Evolutionary conservation across 805 yeast genomes (phyloP), one percentile per base, ranked within the genome.

Genomic region (Hagleromyces aurorensis): DNA sequence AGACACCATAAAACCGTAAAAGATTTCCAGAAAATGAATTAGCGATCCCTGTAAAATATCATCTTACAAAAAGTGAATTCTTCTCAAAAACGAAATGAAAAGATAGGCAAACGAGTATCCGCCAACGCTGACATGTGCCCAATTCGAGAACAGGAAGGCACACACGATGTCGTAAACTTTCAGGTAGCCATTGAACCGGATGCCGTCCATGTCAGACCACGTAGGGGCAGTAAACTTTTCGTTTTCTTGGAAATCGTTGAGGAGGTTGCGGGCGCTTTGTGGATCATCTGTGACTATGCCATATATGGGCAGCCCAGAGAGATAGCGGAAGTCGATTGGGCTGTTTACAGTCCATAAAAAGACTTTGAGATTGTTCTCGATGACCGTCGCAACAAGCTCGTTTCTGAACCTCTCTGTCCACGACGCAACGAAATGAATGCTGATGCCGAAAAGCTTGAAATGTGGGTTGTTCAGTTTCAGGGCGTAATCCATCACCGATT

Each of bases 381-480:
- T 37, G 11, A 66, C 46, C 6, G 49, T 38, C 1, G 54, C 57
- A n/a, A 62, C 43, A 29, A 51, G 24, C 2, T 40, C 13, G 0
- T 34, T 36, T 34, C 37, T 47, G 39, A 49, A 70, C 48, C 36
- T 62, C 40, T 31, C 42, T 4, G 57, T 63, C 72, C 69, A 63
- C 48, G 70, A 66, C 46, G 66, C 62, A 46, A 65, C 46, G 62
- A 56, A 29, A 19, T 61, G 49, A 8, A 62, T 30, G 9, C 85
- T 77, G 23, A 78, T 69, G 18, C 77, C 81, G 16, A 64, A 61
- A 30, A 76, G 62, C 52, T 70, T 74, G 43, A 62, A 64, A 43
- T 71, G 71, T 12, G 48, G 40, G 27, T 57, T 43, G 6, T 63
- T 57, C 21, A 64, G 39, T 24, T 57, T 39, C 23, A 53, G 40